Percentiles rank a stretch among this genome's conserved stretches.
Evolutionary conservation across 306 rosid species (phyloP).

Genomic region (Bauhinia variegata): DNA sequence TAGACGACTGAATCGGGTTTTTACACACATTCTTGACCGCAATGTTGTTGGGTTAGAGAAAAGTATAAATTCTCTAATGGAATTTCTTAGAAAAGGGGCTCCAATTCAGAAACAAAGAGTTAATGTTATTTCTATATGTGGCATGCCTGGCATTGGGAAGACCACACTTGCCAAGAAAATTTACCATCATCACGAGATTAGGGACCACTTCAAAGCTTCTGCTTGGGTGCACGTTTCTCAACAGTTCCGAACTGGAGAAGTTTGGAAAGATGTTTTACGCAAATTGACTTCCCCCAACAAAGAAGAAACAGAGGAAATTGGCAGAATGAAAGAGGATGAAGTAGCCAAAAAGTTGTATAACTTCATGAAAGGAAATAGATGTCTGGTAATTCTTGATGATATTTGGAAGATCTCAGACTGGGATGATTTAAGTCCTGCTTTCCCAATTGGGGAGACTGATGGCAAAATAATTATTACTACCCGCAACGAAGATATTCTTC

Average conservation of each 20-base stretch:
- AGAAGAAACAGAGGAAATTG: too few species aligned
- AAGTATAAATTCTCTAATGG: background rate
- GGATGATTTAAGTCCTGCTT: too few species aligned
- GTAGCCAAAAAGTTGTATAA: too few species aligned
- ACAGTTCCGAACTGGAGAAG: background rate
- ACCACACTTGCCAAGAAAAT: slow-evolving; percentile 35
- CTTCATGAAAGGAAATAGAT: too few species aligned
- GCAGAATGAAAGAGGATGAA: too few species aligned
- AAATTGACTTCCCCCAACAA: too few species aligned
- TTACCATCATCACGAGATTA: background rate
- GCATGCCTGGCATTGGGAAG: slow-evolving; percentile 39
- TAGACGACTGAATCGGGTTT: too few species aligned
- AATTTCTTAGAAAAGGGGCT: background rate
- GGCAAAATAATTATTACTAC: too few species aligned
- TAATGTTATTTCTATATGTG: slow-evolving; percentile 17
- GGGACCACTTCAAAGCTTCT: background rate
- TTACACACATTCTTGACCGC: background rate
- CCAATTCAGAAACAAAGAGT: slow-evolving; percentile 1
- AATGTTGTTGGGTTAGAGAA: slow-evolving; percentile 4
- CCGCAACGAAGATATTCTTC: too few species aligned
- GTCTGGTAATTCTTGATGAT: too few species aligned
- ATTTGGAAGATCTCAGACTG: too few species aligned
- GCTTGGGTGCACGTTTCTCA: slow-evolving; percentile 35
- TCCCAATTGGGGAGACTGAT: too few species aligned
- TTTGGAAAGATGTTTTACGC: slow-evolving; percentile 13